A percentile compares a stretch with the other conserved stretches of the same genome.
These are phyloP conservation scores for Megacollybia marginata DNA, from an alignment of 768 basidiomycete species.

Conservation along the genomic window DNA sequence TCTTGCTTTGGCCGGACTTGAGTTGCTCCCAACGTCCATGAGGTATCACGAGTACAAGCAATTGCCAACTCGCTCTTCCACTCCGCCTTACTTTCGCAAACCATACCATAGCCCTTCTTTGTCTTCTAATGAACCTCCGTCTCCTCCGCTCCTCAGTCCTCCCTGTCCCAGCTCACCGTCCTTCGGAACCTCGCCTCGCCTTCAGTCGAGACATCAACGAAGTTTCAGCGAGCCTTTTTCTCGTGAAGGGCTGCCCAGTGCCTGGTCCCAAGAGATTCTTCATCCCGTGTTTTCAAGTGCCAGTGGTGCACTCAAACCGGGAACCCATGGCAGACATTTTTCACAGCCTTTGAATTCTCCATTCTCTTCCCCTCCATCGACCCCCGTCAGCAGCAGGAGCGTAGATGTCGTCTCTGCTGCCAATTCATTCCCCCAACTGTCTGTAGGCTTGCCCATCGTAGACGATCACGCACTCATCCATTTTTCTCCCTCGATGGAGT, in stretches of 20 bases:
- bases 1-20: neutral
- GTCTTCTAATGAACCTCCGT: neutral
- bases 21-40: neutral
- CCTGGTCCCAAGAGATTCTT: neutral
- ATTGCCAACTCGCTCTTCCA: neutral
- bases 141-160: neutral
- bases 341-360: neutral
- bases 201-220: neutral
- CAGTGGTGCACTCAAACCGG: neutral
- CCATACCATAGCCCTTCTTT: too few species aligned
- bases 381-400: neutral
- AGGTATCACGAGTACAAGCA: neutral
- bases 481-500: neutral
- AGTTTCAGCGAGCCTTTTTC: neutral
- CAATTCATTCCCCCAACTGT: neutral
- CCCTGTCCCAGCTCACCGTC: neutral
- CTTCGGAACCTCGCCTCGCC: neutral
- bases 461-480: neutral
- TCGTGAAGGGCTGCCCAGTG: neutral
- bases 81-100: neutral
- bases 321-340: neutral
- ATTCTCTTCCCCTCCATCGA: neutral
- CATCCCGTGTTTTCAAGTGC: neutral
- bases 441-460: neutral
- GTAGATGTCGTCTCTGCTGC: neutral